Conservation (phyloP, 2,329 filamentous ascomycete genomes). For the Beauveria australis region DNA sequence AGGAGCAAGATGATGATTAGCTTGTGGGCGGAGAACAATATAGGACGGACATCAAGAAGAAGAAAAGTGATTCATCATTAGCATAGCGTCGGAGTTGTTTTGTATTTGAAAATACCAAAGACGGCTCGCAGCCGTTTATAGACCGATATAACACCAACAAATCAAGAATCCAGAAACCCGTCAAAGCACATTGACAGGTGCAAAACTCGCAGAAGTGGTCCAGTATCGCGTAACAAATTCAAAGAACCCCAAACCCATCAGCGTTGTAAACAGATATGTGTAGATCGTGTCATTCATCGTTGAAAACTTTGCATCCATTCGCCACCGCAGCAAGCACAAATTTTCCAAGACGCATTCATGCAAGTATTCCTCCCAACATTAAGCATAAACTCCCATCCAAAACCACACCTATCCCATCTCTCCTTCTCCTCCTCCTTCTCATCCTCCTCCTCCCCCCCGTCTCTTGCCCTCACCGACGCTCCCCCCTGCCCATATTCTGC, state of each 20-base stretch:
- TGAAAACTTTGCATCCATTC: neutral
- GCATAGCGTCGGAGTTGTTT: constrained; percentile 38
- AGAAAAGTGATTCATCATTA: constrained; percentile 12
- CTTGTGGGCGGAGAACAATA: neutral
- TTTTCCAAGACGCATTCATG: neutral
- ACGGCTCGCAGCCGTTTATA: neutral
- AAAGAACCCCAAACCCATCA: neutral
- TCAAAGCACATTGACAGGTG: neutral
- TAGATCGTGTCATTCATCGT: constrained; percentile 1
- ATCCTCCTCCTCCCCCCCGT: neutral
- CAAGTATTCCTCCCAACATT: neutral
- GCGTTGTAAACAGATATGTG: neutral
- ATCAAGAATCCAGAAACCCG: constrained; percentile 3
- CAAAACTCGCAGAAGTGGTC: neutral
- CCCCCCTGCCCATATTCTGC: constrained; percentile 21
- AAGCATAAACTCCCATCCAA: neutral
- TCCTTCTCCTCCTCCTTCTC: neutral
- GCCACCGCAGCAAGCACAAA: neutral
- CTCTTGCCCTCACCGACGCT: neutral
- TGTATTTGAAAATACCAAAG: constrained; percentile 10
- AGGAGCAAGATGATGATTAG: constrained; percentile 26
- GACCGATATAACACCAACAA: neutral
- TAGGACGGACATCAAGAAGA: neutral
- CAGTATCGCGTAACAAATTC: neutral
- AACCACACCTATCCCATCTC: constrained; percentile 5